Percentiles rank a stretch among this genome's conserved stretches.
Evolutionary conservation across 139 green algal genomes (phyloP).

Genomic region (Dunaliella sp.): DNA sequence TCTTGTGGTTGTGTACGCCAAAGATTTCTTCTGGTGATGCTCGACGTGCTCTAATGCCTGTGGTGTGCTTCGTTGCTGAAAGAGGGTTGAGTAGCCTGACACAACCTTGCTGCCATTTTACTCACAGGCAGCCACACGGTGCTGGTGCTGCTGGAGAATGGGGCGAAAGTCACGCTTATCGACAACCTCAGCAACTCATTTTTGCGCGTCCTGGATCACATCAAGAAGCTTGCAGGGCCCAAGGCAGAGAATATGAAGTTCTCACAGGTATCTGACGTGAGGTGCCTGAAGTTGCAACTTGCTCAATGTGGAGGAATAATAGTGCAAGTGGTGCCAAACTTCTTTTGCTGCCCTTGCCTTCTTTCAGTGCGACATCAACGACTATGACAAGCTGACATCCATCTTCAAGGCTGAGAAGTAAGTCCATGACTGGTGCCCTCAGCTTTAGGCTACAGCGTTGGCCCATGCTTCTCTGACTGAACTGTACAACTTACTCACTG

Average conservation of each 20-base stretch:
- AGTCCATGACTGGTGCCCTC: conserved; percentile 13
- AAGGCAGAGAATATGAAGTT: conserved; percentile 80
- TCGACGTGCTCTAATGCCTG: no score
- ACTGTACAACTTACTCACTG: no score
- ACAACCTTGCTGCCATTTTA: no score
- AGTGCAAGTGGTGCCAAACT: no score
- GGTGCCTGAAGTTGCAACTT: conserved; percentile 25
- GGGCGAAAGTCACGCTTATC: conserved; percentile 77
- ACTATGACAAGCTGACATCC: conserved; percentile 34
- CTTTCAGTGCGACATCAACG: conserved; percentile 53
- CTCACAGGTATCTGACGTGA: conserved; percentile 44
- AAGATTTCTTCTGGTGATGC: no score
- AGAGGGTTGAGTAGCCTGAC: no score
- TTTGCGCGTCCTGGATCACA: conserved; percentile 70
- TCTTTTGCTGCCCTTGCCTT: no score
- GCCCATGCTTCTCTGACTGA: no score
- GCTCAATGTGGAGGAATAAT: not conserved
- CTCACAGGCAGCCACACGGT: conserved; percentile 90
- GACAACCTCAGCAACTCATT: conserved; percentile 95
- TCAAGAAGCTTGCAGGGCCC: conserved; percentile 82
- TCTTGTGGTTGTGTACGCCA: no score
- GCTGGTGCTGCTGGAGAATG: conserved; percentile 79
- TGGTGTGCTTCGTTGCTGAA: no score
- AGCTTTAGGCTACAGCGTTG: no score
- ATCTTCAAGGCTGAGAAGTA: conserved; percentile 45